Base-by-base conservation (phyloP, 345 rosid genomes). In the Hevea brasiliensis region DNA sequence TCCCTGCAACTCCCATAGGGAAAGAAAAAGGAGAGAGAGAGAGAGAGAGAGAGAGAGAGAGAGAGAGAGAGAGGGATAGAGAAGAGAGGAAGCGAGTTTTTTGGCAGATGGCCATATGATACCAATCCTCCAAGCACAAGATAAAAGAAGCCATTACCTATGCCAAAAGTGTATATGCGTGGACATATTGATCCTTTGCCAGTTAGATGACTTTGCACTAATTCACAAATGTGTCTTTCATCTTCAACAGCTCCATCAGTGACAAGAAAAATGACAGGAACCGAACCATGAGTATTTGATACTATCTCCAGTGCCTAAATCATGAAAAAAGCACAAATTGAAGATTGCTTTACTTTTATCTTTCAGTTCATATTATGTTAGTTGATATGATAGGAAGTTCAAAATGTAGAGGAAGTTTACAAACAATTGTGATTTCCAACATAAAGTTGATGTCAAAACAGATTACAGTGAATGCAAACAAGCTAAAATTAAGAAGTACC, bases 201-300 rank as follows among this genome's bases (percentile, higher is more conserved):
- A 58, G 70, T 81, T 47, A 85, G 72, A 71, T 67, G 81, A 78
- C 79, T 92, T 85, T 88, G 89, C 84, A 92, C 83, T 48, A 70
- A 76, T 66, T 90, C 88, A 80, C 94, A 92, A 58, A 95, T 90
- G 45, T 85, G 85, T 79, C 87, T 87, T 80, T 92, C 99, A 83
- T 95, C 90, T 83, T 95, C 98, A 72, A 95, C 93, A 77, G 96
- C 77, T 65, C 99, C 99, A 84, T 95, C 98, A 35, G 96, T 92
- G 68, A 95, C 76, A 74, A 95, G 90, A 76, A 95, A 88, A 77
- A 95, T 81, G 78, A 87, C 73, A 71, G 99, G 99, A 72, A 89
- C 56, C 45, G 96, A 85, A 77, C 85, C 91, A 57, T 42, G 72
- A 67, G 84, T 71, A 63, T 84, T 82, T 35, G 89, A 82, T 44